Base-by-base conservation (phyloP, 441 rosid species). In the Pelargonium citronellum region DNA sequence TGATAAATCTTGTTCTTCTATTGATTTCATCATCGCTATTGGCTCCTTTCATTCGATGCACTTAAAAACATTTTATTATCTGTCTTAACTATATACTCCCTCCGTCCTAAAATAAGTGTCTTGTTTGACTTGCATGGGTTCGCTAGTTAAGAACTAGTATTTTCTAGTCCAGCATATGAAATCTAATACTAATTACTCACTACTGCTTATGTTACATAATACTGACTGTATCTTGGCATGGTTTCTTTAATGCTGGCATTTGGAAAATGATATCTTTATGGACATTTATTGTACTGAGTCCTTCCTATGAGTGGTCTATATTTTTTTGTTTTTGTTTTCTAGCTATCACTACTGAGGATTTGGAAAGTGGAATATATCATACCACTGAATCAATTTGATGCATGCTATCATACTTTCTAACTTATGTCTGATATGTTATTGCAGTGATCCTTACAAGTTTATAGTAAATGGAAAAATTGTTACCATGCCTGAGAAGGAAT, bases 401-500 rank as follows among this genome's bases (percentile, higher is more conserved):
- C 27, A n/a, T 70, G 66, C 44, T 15, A 55, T 41, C 30, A 27
- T 67, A 19, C 46, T 53, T 6, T 6, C 15, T 39, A 61, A 46
- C 34, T 44, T 51, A 11, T 37, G 37, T 66, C 49, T 69, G 47
- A 47, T 44, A 9, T 10, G 67, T 66, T 22, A 47, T 71, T 19
- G 51, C 83, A 78, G 83, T 66, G 72, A 77, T 63, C 69, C 82
- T 67, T 75, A 82, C 71, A 44, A 55, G 41, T 69, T 73, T 70
- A 69, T 80, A 19, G 69, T 74, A 3, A 69, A 37, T 66, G 77
- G 82, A 53, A 64, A 68, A 71, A 63, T 80, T 34, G 67, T 55
- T 37, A 55, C 70, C 51, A 19, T 47, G 69, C 41, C 39, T 12
- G 73, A 51, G 57, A 66, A 62, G 24, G 24, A 43, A 22, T n/a